A percentile compares a stretch with the other conserved stretches of the same genome.
These are phyloP conservation scores for Auricularia heimuer DNA, from an alignment of 768 basidiomycete species.

Conservation along the genomic window DNA sequence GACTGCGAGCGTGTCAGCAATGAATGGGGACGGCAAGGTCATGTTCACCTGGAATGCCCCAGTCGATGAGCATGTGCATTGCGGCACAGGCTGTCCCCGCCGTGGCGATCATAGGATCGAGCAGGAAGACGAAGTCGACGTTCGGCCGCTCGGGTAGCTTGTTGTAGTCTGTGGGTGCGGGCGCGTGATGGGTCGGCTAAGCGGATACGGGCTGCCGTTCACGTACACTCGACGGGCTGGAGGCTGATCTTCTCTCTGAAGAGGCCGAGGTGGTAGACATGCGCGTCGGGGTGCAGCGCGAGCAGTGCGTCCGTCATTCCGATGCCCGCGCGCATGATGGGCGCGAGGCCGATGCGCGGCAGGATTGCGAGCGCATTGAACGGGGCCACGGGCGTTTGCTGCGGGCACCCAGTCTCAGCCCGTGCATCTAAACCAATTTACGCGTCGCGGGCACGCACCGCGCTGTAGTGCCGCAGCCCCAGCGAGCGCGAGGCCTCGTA, in stretches of 20 bases:
- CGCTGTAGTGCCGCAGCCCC: constrained; percentile 50
- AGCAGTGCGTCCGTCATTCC: constrained; percentile 88
- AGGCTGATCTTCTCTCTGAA: constrained; percentile 80
- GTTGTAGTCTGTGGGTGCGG: constrained; percentile 60
- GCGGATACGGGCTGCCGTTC: not conserved
- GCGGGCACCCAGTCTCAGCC: constrained; percentile 4
- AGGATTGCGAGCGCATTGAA: constrained; percentile 73
- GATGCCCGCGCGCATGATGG: constrained; percentile 86
- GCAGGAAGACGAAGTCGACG: constrained; percentile 74
- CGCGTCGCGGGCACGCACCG: constrained; percentile 35
- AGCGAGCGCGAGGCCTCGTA: constrained; percentile 70
- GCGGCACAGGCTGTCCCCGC: constrained; percentile 89
- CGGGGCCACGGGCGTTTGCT: constrained; percentile 71
- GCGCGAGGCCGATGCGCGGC: constrained; percentile 73
- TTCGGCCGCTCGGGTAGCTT: constrained; percentile 71
- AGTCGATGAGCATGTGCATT: constrained; percentile 72
- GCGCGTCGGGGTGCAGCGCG: constrained; percentile 76
- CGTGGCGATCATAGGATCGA: constrained; percentile 91
- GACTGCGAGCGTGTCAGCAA: not conserved
- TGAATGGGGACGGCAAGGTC: not conserved
- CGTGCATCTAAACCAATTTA: not conserved
- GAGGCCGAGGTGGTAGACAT: constrained; percentile 84
- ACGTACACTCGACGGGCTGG: constrained; percentile 82
- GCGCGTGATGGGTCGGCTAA: not conserved
- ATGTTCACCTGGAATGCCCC: constrained; percentile 61